These are phyloP conservation scores for Sugiyamaella marilandica DNA, from an alignment of 805 yeast genomes.

Conservation along the genomic window DNA sequence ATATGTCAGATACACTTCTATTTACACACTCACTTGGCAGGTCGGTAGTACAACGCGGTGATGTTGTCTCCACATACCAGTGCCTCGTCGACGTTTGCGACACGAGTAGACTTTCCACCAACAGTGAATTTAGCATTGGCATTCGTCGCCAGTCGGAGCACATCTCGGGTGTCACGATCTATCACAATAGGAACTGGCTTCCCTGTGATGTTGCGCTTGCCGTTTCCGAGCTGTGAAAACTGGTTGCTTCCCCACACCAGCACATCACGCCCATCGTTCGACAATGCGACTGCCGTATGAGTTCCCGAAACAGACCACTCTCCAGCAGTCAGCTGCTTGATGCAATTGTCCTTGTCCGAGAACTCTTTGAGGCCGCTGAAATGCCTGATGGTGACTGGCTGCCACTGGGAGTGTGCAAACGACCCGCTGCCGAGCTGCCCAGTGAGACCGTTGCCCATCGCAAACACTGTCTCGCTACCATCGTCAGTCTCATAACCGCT, in stretches of 20 bases:
- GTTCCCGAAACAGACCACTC: conserved; percentile 58
- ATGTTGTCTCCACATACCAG: conserved; percentile 57
- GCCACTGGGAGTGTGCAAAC: conserved; percentile 65
- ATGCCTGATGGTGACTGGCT: conserved; percentile 56
- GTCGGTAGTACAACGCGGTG: conserved; percentile 56
- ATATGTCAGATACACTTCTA: background rate
- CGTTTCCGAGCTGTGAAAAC: conserved; percentile 79
- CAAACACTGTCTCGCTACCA: conserved; percentile 37
- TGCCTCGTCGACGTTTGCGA: conserved; percentile 44
- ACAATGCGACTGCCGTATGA: conserved; percentile 39
- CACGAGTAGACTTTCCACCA: conserved; percentile 26
- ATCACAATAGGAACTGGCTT: conserved; percentile 10
- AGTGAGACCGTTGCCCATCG: conserved; percentile 78
- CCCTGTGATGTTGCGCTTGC: conserved; percentile 53
- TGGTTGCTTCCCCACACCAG: conserved; percentile 82
- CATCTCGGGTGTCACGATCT: conserved; percentile 23
- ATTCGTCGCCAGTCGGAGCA: conserved; percentile 39
- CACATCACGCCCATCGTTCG: conserved; percentile 41
- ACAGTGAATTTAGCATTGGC: conserved; percentile 20
- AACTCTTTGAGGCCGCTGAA: conserved; percentile 48
- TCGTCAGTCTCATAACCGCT: conserved; percentile 2
- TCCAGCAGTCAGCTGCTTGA: conserved; percentile 45
- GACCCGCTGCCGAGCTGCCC: conserved; percentile 85
- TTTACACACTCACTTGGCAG: background rate
- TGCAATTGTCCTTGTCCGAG: conserved; percentile 41